Conservation (phyloP, 805 yeast species). For the Suhomyces vadensis region DNA sequence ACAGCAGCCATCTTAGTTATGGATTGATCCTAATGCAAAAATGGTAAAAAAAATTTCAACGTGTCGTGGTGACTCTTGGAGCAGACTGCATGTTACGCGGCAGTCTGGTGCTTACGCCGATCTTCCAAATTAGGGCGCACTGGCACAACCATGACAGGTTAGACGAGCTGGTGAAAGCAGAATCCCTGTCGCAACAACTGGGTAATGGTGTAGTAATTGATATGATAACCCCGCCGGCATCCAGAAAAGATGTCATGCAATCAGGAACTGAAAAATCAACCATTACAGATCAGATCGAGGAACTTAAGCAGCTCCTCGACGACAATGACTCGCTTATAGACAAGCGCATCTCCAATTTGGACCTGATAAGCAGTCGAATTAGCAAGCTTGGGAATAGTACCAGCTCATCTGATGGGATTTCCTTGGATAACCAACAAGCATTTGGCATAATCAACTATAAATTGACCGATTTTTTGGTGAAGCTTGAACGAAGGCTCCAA, state of each 20-base stretch:
- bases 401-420: background rate
- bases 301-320: constrained; percentile 12
- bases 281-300: constrained; percentile 10
- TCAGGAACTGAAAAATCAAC: too few relatives aligned
- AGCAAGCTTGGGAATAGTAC: background rate
- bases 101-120: background rate
- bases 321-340: constrained; percentile 13
- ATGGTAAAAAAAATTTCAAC: background rate
- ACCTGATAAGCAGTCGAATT: constrained; percentile 2
- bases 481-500: constrained; percentile 4
- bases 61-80: background rate
- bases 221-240: background rate
- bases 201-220: background rate
- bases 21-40: background rate
- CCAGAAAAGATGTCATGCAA: too few relatives aligned
- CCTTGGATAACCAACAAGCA: constrained; percentile 1
- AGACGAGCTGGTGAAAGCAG: too few relatives aligned
- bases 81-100: background rate
- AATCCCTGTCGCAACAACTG: too few relatives aligned
- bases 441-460: constrained; percentile 6
- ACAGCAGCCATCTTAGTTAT: constrained; percentile 13
- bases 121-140: background rate
- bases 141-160: background rate
- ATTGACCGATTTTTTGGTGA: constrained; percentile 9
- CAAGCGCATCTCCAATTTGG: constrained; percentile 9